These are phyloP conservation scores for Dictyostelium firmibasis DNA, from an alignment of 78 protist species.

Conservation along the genomic window DNA sequence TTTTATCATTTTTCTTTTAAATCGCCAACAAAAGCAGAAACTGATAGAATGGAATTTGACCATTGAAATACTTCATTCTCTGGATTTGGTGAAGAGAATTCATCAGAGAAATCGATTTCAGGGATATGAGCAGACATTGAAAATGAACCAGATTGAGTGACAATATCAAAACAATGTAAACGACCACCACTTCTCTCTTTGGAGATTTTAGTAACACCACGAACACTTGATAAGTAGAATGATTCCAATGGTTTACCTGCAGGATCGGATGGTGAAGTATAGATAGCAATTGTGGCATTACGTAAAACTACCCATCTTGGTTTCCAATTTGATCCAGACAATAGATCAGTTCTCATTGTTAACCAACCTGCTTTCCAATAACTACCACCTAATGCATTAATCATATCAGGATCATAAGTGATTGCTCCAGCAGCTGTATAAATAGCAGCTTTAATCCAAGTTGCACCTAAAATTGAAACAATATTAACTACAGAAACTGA, in stretches of 20 bases:
- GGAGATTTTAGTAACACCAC: constrained; percentile 6
- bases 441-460: constrained; percentile 39
- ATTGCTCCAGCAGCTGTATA: constrained; percentile 66
- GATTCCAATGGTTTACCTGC: constrained; percentile 6
- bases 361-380: constrained; percentile 65
- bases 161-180: constrained; percentile 9
- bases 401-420: constrained; percentile 29
- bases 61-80: constrained; percentile 27
- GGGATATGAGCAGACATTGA: background rate
- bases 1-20: background rate
- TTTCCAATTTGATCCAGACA: constrained; percentile 20
- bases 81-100: background rate
- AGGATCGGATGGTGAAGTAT: constrained; percentile 19
- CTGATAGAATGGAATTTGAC: constrained; percentile 34
- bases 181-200: background rate
- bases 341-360: background rate
- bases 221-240: background rate
- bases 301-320: constrained; percentile 57
- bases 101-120: constrained; percentile 32
- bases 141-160: constrained; percentile 6
- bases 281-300: constrained; percentile 29
- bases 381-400: constrained; percentile 6
- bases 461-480: constrained; percentile 16
- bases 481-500: constrained; percentile 23
- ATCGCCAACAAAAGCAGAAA: constrained; percentile 50